These are phyloP conservation scores for Rhodosporidiobolus sp. DNA, from an alignment of 768 basidiomycete species.

Conservation along the genomic window DNA sequence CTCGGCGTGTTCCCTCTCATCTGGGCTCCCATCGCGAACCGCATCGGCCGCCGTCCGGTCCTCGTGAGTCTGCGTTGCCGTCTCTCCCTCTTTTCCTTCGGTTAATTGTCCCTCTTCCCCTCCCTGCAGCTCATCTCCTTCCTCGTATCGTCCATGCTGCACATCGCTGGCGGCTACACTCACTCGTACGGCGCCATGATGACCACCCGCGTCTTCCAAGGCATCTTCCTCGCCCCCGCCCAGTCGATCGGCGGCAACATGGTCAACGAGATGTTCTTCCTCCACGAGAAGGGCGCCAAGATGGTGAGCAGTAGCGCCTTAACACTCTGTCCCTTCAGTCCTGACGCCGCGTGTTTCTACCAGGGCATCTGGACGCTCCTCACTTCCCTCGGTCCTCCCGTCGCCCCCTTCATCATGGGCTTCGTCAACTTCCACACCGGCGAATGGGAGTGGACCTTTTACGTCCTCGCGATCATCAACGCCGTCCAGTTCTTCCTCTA, in stretches of 20 bases:
- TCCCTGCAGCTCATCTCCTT: slow-evolving; percentile 7
- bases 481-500: slow-evolving; percentile 16
- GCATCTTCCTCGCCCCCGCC: no score
- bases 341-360: no score
- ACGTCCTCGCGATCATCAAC: slow-evolving; percentile 21
- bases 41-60: slow-evolving; percentile 35
- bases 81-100: background rate
- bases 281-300: slow-evolving; percentile 31
- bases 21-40: slow-evolving; percentile 23
- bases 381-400: slow-evolving; percentile 22
- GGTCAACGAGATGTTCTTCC: slow-evolving; percentile 39
- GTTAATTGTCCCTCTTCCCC: no score
- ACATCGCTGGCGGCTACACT: slow-evolving; percentile 31
- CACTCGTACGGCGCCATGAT: slow-evolving; percentile 34
- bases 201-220: slow-evolving; percentile 34
- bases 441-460: slow-evolving; percentile 30
- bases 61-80: background rate
- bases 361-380: slow-evolving; percentile 36
- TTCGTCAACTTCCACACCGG: slow-evolving; percentile 14
- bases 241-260: slow-evolving; percentile 25
- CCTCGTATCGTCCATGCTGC: slow-evolving; percentile 13
- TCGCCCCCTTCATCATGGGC: slow-evolving; percentile 17
- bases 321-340: no score
- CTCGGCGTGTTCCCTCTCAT: slow-evolving; percentile 27
- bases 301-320: background rate